Percentiles rank a stretch among this genome's conserved stretches.
Conservation (phyloP, 2,329 filamentous ascomycete species). For the Geosmithia morbida region DNA sequence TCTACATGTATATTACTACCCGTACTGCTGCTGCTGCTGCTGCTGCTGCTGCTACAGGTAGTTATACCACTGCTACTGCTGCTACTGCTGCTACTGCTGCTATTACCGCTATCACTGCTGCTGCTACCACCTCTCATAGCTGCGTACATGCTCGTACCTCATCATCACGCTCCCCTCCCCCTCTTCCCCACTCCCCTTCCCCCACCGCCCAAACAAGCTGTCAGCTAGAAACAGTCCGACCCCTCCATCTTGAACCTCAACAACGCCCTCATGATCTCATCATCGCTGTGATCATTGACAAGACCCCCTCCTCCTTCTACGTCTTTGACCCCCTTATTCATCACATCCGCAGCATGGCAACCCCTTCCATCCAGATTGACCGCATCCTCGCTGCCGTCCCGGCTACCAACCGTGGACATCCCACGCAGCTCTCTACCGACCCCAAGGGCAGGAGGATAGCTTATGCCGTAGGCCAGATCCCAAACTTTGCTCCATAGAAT, state of each 20-base stretch:
- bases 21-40: too few species aligned
- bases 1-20: too few species aligned
- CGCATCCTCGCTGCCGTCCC: conserved; percentile 77
- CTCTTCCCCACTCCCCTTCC: background rate
- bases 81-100: too few species aligned
- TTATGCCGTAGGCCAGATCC: conserved; percentile 67
- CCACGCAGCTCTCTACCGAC: conserved; percentile 79
- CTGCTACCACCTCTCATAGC: too few species aligned
- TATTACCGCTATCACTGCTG: too few species aligned
- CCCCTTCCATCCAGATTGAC: conserved; percentile 38
- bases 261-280: background rate
- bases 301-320: background rate
- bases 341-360: conserved; percentile 12
- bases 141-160: too few species aligned
- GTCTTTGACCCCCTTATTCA: too few species aligned
- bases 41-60: too few species aligned
- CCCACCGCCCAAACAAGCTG: background rate
- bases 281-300: background rate
- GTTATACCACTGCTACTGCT: too few species aligned
- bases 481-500: too few species aligned
- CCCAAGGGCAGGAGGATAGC: conserved; percentile 82
- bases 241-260: background rate
- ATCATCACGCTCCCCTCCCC: too few species aligned
- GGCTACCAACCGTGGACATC: conserved; percentile 68
- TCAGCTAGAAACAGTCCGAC: background rate